Conservation (phyloP, 495 filamentous ascomycete species). For the Ascodesmis nigricans region DNA sequence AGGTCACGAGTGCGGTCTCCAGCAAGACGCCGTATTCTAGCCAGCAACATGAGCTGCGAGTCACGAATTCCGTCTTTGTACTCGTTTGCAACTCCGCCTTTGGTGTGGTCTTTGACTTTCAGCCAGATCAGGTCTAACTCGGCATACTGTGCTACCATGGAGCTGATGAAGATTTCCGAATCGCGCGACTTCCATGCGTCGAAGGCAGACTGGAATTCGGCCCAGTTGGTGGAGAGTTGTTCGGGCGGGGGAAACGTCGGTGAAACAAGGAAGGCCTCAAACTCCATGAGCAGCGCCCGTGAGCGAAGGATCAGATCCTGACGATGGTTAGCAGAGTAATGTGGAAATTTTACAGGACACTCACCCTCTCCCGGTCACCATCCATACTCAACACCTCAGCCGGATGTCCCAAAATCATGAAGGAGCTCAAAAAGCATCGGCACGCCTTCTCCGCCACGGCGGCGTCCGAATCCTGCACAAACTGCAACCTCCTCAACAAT, state of each 20-base stretch:
- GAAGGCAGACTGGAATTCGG: conserved; percentile 74
- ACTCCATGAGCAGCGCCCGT: conserved; percentile 56
- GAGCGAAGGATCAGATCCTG: conserved; percentile 74
- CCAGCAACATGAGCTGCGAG: conserved; percentile 75
- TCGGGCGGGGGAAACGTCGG: conserved; percentile 38
- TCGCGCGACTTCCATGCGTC: conserved; percentile 89
- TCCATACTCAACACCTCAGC: conserved; percentile 70
- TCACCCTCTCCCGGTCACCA: conserved; percentile 57
- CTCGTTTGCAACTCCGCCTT: conserved; percentile 65
- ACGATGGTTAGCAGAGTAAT: conserved; percentile 25
- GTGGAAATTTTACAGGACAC: conserved; percentile 27
- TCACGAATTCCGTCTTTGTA: conserved; percentile 84
- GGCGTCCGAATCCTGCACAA: conserved; percentile 41
- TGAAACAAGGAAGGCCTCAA: conserved; percentile 52
- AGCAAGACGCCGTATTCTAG: conserved; percentile 70
- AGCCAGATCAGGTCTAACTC: conserved; percentile 93
- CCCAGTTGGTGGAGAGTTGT: conserved; percentile 45
- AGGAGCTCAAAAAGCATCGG: conserved; percentile 78
- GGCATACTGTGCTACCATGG: conserved; percentile 89
- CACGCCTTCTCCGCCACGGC: conserved; percentile 59
- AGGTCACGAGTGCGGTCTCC: conserved; percentile 66
- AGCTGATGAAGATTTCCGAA: conserved; percentile 67
- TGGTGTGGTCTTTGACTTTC: conserved; percentile 74
- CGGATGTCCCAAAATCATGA: conserved; percentile 80
- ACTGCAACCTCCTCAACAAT: conserved; percentile 52